Evolutionary conservation across 225 moss, liverwort and hornwort genomes (phyloP).

Genomic region (Pseudisothecium myosuroides): DNA sequence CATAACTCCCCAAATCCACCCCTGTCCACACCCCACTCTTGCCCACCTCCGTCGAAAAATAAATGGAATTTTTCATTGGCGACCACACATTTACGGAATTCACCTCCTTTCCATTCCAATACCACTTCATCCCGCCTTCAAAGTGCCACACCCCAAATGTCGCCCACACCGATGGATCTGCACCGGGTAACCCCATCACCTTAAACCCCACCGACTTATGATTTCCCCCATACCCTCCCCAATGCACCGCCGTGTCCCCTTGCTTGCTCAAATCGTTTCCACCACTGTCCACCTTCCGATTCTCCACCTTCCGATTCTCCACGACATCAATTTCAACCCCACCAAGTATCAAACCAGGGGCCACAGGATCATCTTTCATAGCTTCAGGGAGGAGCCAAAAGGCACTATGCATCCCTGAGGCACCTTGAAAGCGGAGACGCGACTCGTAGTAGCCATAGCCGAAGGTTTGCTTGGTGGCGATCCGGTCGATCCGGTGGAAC

Average conservation of each 20-base stretch:
- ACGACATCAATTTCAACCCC: constrained; percentile 65
- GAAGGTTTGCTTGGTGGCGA: constrained; percentile 50
- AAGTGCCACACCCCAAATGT: constrained; percentile 50
- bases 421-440: constrained; percentile 44
- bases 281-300: constrained; percentile 22
- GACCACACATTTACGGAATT: constrained; percentile 42
- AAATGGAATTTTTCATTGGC: constrained; percentile 27
- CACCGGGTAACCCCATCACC: background rate
- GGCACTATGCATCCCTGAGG: constrained; percentile 75
- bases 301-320: constrained; percentile 33
- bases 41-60: constrained; percentile 71
- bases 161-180: constrained; percentile 13
- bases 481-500: constrained; percentile 70
- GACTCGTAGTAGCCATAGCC: constrained; percentile 50
- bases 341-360: constrained; percentile 30
- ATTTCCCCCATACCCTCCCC: constrained; percentile 67
- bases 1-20: constrained; percentile 45
- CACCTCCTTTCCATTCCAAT: constrained; percentile 44
- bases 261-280: constrained; percentile 7
- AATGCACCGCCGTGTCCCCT: constrained; percentile 58
- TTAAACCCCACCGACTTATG: constrained; percentile 46
- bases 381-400: constrained; percentile 68
- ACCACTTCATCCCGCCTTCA: constrained; percentile 51
- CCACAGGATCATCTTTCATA: constrained; percentile 23
- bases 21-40: constrained; percentile 72